phyloP scores from a whole-genome alignment of 352 stramenopile species.

The Pythium rhizo-oryzae region DNA sequence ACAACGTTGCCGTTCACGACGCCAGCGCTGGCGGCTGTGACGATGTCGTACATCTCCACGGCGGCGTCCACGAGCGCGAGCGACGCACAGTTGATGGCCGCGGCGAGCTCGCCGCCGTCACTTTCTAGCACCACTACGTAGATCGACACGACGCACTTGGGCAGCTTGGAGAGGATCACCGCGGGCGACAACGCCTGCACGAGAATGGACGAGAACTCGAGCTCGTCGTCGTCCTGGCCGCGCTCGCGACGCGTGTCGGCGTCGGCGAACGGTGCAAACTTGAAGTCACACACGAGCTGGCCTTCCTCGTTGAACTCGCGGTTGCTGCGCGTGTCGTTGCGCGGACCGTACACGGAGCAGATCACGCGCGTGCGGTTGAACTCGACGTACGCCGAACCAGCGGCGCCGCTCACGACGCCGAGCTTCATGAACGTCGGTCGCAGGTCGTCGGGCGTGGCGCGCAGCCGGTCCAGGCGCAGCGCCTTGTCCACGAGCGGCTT shows the following conservation, averaged over 20 bases:
- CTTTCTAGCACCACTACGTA: slow-evolving; percentile 89
- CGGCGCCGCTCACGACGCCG: slow-evolving; percentile 75
- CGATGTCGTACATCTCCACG: slow-evolving; percentile 93
- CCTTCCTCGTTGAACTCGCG: slow-evolving; percentile 87
- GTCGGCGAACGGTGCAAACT: slow-evolving; percentile 86
- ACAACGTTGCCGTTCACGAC: slow-evolving; percentile 60
- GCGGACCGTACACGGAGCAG: slow-evolving; percentile 88
- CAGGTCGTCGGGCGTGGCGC: slow-evolving; percentile 78
- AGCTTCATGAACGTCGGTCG: slow-evolving; percentile 85
- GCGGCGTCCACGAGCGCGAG: slow-evolving; percentile 87
- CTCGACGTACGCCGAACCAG: slow-evolving; percentile 90
- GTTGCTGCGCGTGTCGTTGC: slow-evolving; percentile 70
- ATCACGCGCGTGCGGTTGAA: slow-evolving; percentile 87
- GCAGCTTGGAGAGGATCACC: slow-evolving; percentile 86
- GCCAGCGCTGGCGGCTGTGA: slow-evolving; percentile 74
- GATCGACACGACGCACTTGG: slow-evolving; percentile 90
- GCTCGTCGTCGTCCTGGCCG: slow-evolving; percentile 77
- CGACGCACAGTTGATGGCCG: slow-evolving; percentile 86
- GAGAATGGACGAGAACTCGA: slow-evolving; percentile 78
- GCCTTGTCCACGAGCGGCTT: slow-evolving; percentile 35
- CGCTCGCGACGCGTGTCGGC: slow-evolving; percentile 60
- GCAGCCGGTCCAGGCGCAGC: slow-evolving; percentile 40
- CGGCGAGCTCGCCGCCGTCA: slow-evolving; percentile 81
- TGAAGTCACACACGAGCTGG: slow-evolving; percentile 88
- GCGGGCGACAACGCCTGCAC: slow-evolving; percentile 76